A percentile compares a stretch with the other conserved stretches of the same genome.
Evolutionary conservation across 768 basidiomycete species (phyloP).

Genomic region (Leccinum truebloodii): DNA sequence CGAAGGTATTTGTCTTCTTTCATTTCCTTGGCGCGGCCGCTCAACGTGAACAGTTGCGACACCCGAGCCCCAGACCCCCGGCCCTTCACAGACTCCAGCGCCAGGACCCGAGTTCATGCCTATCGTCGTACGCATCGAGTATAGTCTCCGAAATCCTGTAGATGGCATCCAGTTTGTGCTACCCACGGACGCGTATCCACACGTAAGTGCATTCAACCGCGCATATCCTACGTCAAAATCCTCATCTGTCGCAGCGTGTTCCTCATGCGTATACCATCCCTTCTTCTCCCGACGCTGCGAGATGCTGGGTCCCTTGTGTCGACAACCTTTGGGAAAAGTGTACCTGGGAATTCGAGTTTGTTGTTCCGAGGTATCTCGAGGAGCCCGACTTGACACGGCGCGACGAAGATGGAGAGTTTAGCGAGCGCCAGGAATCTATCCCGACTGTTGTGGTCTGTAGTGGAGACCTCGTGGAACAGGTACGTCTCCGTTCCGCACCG

Average conservation of each 20-base stretch:
- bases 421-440: conserved; percentile 55
- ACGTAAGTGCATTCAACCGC: conserved; percentile 52
- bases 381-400: conserved; percentile 42
- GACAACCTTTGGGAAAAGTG: conserved; percentile 95
- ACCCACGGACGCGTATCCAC: conserved; percentile 80
- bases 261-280: conserved; percentile 93
- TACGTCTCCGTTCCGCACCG: conserved; percentile 35
- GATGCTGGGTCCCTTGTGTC: conserved; percentile 98
- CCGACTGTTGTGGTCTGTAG: conserved; percentile 92
- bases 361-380: conserved; percentile 83
- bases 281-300: conserved; percentile 85
- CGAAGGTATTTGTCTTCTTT: conserved; percentile 49
- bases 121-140: conserved; percentile 73
- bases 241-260: conserved; percentile 59
- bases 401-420: conserved; percentile 43
- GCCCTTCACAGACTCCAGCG: conserved; percentile 36
- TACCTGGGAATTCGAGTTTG: conserved; percentile 98
- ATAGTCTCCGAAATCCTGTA: conserved; percentile 78
- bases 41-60: conserved; percentile 55
- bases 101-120: conserved; percentile 69
- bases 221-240: conserved; percentile 5
- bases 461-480: conserved; percentile 94
- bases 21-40: background rate
- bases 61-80: conserved; percentile 80
- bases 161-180: conserved; percentile 86